These are phyloP conservation scores for Polytrichum formosum DNA, from an alignment of 225 moss, liverwort and hornwort genomes.

Conservation along the genomic window DNA sequence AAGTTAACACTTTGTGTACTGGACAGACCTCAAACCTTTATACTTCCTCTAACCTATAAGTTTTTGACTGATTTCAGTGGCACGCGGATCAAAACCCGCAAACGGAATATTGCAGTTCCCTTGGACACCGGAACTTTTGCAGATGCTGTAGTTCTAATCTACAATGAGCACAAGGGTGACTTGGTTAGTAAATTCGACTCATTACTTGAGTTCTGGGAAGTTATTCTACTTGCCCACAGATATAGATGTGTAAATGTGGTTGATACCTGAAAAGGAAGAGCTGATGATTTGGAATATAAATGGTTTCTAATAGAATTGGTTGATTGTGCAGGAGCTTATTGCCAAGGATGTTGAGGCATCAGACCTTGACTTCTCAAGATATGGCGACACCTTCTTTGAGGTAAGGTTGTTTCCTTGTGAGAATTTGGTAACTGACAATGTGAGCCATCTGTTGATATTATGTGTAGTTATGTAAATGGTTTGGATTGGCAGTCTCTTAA, in stretches of 20 bases:
- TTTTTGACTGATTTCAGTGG: conserved; percentile 43
- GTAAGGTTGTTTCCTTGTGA: conserved; percentile 11
- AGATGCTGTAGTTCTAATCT: conserved; percentile 91
- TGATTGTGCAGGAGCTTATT: conserved; percentile 67
- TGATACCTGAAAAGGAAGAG: no score
- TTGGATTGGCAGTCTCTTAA: no score
- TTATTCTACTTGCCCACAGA: no score
- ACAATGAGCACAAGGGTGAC: conserved; percentile 83
- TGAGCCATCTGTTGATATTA: no score
- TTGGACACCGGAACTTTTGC: conserved; percentile 96
- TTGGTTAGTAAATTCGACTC: conserved; percentile 43
- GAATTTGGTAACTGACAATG: no score
- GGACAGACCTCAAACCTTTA: no score
- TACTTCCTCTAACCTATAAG: no score
- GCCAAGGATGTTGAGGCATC: conserved; percentile 94
- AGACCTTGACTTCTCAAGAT: conserved; percentile 99
- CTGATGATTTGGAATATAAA: no score
- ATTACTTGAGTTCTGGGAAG: no score
- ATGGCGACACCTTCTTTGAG: conserved; percentile 99
- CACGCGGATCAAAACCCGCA: conserved; percentile 99
- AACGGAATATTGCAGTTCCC: conserved; percentile 99
- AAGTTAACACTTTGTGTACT: no score
- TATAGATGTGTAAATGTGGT: no score
- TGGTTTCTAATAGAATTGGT: not conserved
- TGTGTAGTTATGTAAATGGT: no score